Conservation (phyloP, 805 yeast genomes). For the Osmozyma mogii region DNA sequence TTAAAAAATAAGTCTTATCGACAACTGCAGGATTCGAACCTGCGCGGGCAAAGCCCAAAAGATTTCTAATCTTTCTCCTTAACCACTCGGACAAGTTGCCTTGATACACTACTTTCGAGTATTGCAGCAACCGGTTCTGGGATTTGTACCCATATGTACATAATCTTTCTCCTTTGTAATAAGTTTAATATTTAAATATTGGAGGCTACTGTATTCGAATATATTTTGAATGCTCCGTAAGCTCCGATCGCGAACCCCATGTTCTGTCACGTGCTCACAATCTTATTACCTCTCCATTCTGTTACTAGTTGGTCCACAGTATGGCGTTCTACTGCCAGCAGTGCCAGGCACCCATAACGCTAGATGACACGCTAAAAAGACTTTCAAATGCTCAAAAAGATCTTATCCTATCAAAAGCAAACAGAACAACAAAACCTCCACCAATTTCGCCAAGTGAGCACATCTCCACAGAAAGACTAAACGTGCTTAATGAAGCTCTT, state of each 20-base stretch:
- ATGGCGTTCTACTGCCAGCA: slow-evolving; percentile 42
- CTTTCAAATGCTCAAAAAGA: slow-evolving; percentile 49
- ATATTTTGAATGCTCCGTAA: too few relatives aligned
- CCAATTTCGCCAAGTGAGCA: slow-evolving; percentile 21
- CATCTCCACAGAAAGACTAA: slow-evolving; percentile 33
- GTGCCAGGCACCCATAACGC: slow-evolving; percentile 49
- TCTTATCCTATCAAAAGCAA: slow-evolving; percentile 36
- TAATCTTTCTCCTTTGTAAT: too few relatives aligned
- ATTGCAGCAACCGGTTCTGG: too few relatives aligned
- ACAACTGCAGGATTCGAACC: slow-evolving; percentile 45
- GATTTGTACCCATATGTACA: too few relatives aligned
- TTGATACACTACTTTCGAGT: too few relatives aligned
- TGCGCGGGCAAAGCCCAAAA: slow-evolving; percentile 45
- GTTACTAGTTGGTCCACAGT: too few relatives aligned
- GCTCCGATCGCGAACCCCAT: too few relatives aligned
- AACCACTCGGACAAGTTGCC: slow-evolving; percentile 44
- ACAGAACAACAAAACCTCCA: slow-evolving; percentile 10
- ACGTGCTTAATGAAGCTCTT: slow-evolving; percentile 25
- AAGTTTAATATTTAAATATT: too few relatives aligned
- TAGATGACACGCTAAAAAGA: slow-evolving; percentile 48
- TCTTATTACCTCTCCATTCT: too few relatives aligned
- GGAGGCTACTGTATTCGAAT: too few relatives aligned
- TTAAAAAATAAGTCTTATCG: too few relatives aligned
- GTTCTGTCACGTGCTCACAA: too few relatives aligned
- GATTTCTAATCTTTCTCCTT: slow-evolving; percentile 43